Conservation (phyloP, 306 rosid genomes). For the Fragaria nilgerrensis region DNA sequence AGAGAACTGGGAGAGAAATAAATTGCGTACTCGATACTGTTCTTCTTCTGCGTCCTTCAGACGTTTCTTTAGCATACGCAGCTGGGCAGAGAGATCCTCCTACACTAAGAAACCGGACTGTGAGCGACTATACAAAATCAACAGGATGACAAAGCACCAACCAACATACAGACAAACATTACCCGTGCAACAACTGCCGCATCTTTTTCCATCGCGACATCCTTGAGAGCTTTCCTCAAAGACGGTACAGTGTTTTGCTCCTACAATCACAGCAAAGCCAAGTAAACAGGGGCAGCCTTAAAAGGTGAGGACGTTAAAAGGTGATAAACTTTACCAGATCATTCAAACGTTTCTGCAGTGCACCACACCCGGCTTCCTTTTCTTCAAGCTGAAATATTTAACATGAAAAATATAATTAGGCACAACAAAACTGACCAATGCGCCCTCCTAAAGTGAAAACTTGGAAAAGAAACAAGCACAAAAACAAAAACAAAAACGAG, state of each 20-base stretch:
- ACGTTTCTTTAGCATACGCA: conserved; percentile 76
- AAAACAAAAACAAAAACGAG: neutral
- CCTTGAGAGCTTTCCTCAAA: conserved; percentile 83
- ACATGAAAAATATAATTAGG: conserved; percentile 22
- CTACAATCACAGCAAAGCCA: conserved; percentile 34
- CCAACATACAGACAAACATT: conserved; percentile 16
- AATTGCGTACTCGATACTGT: conserved; percentile 78
- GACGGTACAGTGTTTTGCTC: conserved; percentile 77
- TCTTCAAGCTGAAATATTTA: conserved; percentile 63
- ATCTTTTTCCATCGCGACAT: conserved; percentile 98
- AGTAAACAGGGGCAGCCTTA: neutral
- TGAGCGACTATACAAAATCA: conserved; percentile 7
- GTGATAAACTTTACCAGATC: conserved; percentile 54
- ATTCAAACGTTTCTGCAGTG: conserved; percentile 58
- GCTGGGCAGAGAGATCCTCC: conserved; percentile 94
- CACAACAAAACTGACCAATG: neutral
- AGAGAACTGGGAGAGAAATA: conserved; percentile 5
- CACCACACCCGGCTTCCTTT: conserved; percentile 51
- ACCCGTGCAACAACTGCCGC: conserved; percentile 93
- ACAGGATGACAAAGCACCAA: conserved; percentile 7
- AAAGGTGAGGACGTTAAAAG: neutral
- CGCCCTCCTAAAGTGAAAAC: neutral
- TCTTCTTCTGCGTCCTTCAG: conserved; percentile 93
- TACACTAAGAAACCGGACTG: conserved; percentile 33
- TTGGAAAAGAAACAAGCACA: neutral